Base-by-base conservation (phyloP, 176 grass and related monocot genomes). In the Zoysia pacifica region DNA sequence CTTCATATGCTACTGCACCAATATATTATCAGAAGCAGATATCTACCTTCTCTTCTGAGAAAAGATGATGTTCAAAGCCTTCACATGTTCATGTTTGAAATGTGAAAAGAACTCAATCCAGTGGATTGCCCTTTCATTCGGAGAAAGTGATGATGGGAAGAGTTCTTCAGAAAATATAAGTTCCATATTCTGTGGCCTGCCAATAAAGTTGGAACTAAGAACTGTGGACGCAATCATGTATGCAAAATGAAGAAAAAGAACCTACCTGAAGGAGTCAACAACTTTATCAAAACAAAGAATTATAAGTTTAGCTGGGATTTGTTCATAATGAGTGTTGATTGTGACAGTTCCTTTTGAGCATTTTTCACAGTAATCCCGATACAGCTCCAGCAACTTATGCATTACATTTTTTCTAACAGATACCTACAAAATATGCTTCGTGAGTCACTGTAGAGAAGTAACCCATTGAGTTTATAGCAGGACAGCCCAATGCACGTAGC, bases 11-110 rank as follows among this genome's bases (percentile, higher is more conserved):
- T 60, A 70, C 13, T 55, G 10, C 18, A 70, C 53, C 5, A 59
- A 77, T 11, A 77, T 70, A 56, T 13, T 75, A 69, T 70, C 44
- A 35, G 67, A 18, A 16, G 20, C 19, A 39, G 11, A 81, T 72
- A 75, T 73, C 36, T 91, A 98, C 95, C 95, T 93, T 82, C 85
- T 86, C 85, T 98, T 98, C 84, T 91, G 92, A 81, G 79, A 91
- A 76, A 98, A 83, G 38, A 98, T 91, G 20, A 39, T 74, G 54
- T 70, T 80, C 85, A 98, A 86, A 88, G 90, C 92, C 76, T 87
- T 91, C 74, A 85, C 83, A 81, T 98, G 95, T 79, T 87, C 77
- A 66, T 52, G 48, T 70, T 86, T 89, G 83, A 94, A 98, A 88
- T 93, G 76, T 78, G 90, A 91, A 77, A 81, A 98, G 79, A 98